phyloP scores from a whole-genome alignment of 2,329 filamentous ascomycete genomes.

The Claviceps pazoutovae region DNA sequence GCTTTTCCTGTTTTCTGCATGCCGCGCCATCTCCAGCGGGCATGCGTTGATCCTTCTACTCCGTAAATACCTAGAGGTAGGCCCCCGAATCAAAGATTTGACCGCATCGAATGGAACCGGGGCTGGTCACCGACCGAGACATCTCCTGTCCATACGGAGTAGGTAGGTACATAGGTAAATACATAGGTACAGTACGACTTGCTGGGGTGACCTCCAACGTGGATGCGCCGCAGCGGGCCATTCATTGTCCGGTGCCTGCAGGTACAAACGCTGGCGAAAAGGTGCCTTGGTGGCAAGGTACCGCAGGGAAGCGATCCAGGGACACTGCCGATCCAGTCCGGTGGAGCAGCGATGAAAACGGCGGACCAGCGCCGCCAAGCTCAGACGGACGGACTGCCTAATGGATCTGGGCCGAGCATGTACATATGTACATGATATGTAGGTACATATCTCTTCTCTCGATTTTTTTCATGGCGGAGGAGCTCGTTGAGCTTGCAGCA shows the following conservation, averaged over 20 bases:
- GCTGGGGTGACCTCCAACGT: neutral
- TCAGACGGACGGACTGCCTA: neutral
- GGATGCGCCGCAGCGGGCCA: conserved; percentile 4
- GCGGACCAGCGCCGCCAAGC: neutral
- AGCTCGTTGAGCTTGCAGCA: too few species aligned
- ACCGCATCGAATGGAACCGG: too few species aligned
- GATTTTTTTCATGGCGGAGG: too few species aligned
- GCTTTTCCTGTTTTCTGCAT: too few species aligned
- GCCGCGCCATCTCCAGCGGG: too few species aligned
- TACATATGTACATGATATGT: too few species aligned
- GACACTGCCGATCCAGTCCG: conserved; percentile 2
- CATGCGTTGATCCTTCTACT: too few species aligned
- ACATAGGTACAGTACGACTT: neutral
- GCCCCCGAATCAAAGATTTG: too few species aligned
- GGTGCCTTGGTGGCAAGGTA: neutral
- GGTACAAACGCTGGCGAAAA: conserved; percentile 4
- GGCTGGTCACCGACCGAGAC: neutral
- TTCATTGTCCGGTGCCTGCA: conserved; percentile 6
- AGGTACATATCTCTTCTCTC: too few species aligned
- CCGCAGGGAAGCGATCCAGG: neutral
- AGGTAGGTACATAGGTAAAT: too few species aligned
- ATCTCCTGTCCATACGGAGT: neutral
- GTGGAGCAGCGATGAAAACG: neutral
- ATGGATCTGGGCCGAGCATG: too few species aligned
- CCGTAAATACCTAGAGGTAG: too few species aligned